Base-by-base conservation (phyloP, 2,329 filamentous ascomycete genomes). In the Fusarium piperis region DNA sequence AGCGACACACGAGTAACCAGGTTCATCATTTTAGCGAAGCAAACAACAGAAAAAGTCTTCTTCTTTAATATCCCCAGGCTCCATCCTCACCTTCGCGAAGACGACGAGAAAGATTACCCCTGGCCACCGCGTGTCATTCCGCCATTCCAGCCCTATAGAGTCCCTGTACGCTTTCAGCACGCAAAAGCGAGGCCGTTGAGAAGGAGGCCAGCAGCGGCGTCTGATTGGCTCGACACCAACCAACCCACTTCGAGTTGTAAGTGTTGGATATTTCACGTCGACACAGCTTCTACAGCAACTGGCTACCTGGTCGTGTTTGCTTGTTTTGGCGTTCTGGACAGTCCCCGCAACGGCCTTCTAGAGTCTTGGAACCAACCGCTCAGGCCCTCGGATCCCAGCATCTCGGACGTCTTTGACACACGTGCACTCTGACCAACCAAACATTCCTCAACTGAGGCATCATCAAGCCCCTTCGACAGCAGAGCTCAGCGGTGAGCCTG, bases 41-140 rank as follows among this genome's bases (percentile, higher is more conserved):
- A 65, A 73, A 73, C 64, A 71, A 53, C 32, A 62, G 35, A n/a
- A 36, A 67, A 58, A 67, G 44, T 59, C 51, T 32, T 60, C 62
- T 68, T 65, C 56, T n/a, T 58, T 59, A 44, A 59, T 30, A 69
- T 59, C 56, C 39, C 28, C 28, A 41, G 28, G 23, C 56, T 46
- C 44, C 57, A 46, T 46, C 35, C 56, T 48, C 30, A 26, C 12
- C 33, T 55, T 53, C 41, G 10, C 51, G 44, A 58, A 58, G 35
- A 70, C 59, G 48, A 32, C 13, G 33, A 61, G 55, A 44, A 59
- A 28, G 32, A 44, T 18, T 58, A 53, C 41, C 32, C 35, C 38
- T 33, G 35, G 41, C 36, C 26, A 38, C 56, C 15, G 38, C 26
- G 53, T 69, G n/a, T 56, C 55, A 51, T 60, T 62, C 38, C 26